Percentiles rank a stretch among this genome's conserved stretches.
Evolutionary conservation across 768 basidiomycete genomes (phyloP).

Genomic region (Tylopilus balloui): DNA sequence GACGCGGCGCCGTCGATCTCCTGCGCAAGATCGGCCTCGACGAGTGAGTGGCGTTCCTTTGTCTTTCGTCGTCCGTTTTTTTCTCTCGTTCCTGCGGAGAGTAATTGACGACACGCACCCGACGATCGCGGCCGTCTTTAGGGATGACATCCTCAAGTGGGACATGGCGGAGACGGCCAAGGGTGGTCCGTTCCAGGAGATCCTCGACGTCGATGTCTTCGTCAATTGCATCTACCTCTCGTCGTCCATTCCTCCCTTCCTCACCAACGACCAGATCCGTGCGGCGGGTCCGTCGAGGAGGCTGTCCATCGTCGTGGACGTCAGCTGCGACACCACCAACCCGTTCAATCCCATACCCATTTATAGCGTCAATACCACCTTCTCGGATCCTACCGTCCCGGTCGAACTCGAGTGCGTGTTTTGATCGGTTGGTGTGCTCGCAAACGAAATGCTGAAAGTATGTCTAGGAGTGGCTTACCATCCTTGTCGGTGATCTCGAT

Average conservation of each 20-base stretch:
- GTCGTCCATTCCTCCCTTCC: constrained; percentile 78
- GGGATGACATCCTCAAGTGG: constrained; percentile 95
- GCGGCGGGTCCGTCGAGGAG: constrained; percentile 63
- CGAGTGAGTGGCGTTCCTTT: constrained; percentile 57
- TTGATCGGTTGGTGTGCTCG: constrained; percentile 6
- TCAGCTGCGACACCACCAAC: constrained; percentile 99
- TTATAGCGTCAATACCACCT: constrained; percentile 91
- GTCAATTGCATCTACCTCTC: constrained; percentile 99
- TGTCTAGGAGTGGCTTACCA: constrained; percentile 54
- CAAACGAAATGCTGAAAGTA: constrained; percentile 3
- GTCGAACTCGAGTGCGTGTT: constrained; percentile 64
- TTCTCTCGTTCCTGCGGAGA: too few species aligned
- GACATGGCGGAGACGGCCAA: constrained; percentile 95
- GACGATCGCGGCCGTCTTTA: constrained; percentile 32
- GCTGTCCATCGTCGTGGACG: constrained; percentile 86
- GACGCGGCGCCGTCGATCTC: constrained; percentile 91
- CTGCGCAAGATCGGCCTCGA: constrained; percentile 92
- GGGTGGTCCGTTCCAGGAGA: constrained; percentile 94
- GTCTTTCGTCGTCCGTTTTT: too few species aligned
- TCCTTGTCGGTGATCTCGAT: constrained; percentile 86
- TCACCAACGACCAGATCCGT: constrained; percentile 66
- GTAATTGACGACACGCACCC: not conserved
- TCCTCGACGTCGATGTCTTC: constrained; percentile 95
- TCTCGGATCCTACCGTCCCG: constrained; percentile 84
- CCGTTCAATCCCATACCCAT: constrained; percentile 97